Percentiles rank a stretch among this genome's conserved stretches.
These are phyloP conservation scores for Pyrenophora seminiperda DNA, from an alignment of 2,329 filamentous ascomycete species.

Conservation along the genomic window DNA sequence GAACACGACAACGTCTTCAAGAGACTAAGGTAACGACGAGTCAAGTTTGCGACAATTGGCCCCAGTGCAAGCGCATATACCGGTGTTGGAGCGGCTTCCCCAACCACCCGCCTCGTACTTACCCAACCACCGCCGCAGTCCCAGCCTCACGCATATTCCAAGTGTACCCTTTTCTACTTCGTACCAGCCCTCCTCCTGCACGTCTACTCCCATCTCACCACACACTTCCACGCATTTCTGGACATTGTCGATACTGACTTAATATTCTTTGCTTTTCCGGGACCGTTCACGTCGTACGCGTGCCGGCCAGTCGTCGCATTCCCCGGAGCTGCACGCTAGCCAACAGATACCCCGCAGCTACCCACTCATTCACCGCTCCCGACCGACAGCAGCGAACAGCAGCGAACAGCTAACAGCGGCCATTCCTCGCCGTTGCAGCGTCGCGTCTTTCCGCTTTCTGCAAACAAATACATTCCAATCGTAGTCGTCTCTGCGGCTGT, in stretches of 20 bases:
- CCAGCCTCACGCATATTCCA: slow-evolving; percentile 39
- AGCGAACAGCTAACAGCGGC: too few relatives aligned
- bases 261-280: too few relatives aligned
- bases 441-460: slow-evolving; percentile 8
- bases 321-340: slow-evolving; percentile 19
- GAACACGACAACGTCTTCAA: not conserved
- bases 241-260: too few relatives aligned
- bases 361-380: slow-evolving; percentile 24
- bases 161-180: slow-evolving; percentile 41
- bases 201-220: slow-evolving; percentile 17
- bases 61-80: slow-evolving; percentile 14
- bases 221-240: not conserved
- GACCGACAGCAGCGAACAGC: too few relatives aligned
- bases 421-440: slow-evolving; percentile 1
- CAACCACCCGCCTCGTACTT: slow-evolving; percentile 24
- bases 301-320: slow-evolving; percentile 8
- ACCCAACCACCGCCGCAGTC: slow-evolving; percentile 17
- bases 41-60: slow-evolving; percentile 8
- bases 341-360: slow-evolving; percentile 22
- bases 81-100: slow-evolving; percentile 14
- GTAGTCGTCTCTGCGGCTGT: slow-evolving; percentile 10
- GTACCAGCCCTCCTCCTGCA: slow-evolving; percentile 22
- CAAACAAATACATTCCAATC: slow-evolving; percentile 12
- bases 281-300: too few relatives aligned
- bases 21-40: slow-evolving; percentile 5